Evolutionary conservation across 495 filamentous ascomycete species (phyloP).

Genomic region (Niebla homalea): DNA sequence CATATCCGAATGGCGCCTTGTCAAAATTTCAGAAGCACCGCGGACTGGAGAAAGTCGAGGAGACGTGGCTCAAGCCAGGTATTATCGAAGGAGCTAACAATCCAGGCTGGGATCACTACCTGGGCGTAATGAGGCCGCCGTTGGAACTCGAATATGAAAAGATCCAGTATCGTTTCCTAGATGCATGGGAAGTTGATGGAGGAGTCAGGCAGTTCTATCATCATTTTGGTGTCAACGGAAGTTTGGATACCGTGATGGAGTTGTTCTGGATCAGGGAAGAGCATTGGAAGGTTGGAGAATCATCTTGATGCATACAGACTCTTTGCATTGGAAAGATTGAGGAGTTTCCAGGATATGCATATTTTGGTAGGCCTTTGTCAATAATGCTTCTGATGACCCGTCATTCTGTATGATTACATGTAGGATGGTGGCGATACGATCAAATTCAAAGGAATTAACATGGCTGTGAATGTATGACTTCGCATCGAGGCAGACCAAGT

Average conservation of each 20-base stretch:
- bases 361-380: not conserved
- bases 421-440: too few relatives aligned
- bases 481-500: too few relatives aligned
- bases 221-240: conserved; percentile 3
- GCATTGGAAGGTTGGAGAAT: not conserved
- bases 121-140: conserved; percentile 3
- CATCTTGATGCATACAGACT: too few relatives aligned
- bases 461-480: too few relatives aligned
- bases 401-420: too few relatives aligned
- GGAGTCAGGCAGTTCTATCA: conserved; percentile 7
- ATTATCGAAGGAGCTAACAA: conserved; percentile 6
- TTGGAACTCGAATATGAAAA: conserved; percentile 7
- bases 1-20: conserved; percentile 30
- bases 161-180: conserved; percentile 9
- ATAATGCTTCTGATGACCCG: too few relatives aligned
- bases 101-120: conserved; percentile 6
- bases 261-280: conserved; percentile 5
- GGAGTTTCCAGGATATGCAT: too few relatives aligned
- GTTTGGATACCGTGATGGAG: not conserved
- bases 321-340: too few relatives aligned
- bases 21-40: conserved; percentile 6
- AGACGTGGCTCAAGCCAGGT: conserved; percentile 29
- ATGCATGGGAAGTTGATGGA: conserved; percentile 2
- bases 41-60: conserved; percentile 27
- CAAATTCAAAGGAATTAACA: too few relatives aligned